These are phyloP conservation scores for Gossypium trilobum DNA, from an alignment of 441 rosid genomes.

Conservation along the genomic window DNA sequence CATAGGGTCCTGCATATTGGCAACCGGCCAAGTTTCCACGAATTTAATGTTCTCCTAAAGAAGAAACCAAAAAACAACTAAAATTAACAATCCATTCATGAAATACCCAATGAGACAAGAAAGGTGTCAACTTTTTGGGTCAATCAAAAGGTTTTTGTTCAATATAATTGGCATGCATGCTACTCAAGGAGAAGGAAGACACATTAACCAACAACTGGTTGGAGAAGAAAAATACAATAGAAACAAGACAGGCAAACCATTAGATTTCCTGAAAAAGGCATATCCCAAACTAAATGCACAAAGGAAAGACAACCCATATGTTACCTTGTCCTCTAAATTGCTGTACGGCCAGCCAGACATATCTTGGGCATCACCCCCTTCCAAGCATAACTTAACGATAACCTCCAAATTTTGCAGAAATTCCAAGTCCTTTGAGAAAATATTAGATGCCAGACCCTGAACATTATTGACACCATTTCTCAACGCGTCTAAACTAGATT, in stretches of 20 bases:
- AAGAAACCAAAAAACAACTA: conserved; percentile 12
- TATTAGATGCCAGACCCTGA: conserved; percentile 33
- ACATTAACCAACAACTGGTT: not conserved
- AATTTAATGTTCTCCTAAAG: conserved; percentile 44
- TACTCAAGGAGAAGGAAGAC: not conserved
- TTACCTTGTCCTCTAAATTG: conserved; percentile 48
- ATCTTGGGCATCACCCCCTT: conserved; percentile 30
- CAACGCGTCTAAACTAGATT: conserved; percentile 44
- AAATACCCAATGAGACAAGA: not conserved
- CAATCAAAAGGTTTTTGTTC: conserved; percentile 9
- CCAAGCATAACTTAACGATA: conserved; percentile 42
- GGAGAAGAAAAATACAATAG: not conserved
- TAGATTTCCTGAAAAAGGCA: conserved; percentile 1
- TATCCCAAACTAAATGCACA: not conserved
- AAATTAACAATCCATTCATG: conserved; percentile 6
- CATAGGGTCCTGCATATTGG: conserved; percentile 33
- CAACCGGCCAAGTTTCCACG: conserved; percentile 36
- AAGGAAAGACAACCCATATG: not conserved
- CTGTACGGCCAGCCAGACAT: conserved; percentile 30
- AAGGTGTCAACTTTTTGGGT: not conserved
- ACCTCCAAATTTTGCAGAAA: conserved; percentile 58
- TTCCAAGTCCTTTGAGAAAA: conserved; percentile 53
- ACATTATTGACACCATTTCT: conserved; percentile 43
- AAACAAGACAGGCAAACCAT: not conserved
- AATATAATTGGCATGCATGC: not conserved